phyloP scores from a whole-genome alignment of 73 alveolate species.

The Paramecium biaurelia region DNA sequence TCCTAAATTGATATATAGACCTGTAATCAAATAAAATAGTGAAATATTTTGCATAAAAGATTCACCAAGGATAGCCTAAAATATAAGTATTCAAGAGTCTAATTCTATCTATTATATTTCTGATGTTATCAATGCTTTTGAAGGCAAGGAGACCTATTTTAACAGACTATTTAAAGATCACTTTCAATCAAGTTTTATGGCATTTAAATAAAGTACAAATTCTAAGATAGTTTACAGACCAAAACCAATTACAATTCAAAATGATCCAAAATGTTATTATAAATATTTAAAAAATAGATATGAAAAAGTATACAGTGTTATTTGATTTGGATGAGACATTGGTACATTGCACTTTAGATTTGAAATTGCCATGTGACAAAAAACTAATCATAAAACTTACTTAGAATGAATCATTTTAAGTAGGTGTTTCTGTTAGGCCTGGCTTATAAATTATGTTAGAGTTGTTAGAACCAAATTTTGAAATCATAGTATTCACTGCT shows the following conservation, averaged over 20 bases:
- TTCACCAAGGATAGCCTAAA: not conserved
- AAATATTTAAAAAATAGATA: constrained; percentile 38
- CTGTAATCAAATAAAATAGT: not conserved
- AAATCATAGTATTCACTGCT: constrained; percentile 76
- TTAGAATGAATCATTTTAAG: constrained; percentile 22
- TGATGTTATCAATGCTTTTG: not conserved
- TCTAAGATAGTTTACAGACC: not conserved
- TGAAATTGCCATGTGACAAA: constrained; percentile 5
- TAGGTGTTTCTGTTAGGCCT: constrained; percentile 50
- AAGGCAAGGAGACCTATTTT: constrained; percentile 29
- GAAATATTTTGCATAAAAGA: not conserved
- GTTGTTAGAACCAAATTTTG: constrained; percentile 59
- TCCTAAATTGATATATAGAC: not conserved
- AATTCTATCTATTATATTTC: not conserved
- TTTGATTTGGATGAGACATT: constrained; percentile 62
- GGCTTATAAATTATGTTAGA: constrained; percentile 6
- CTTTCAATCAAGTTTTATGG: not conserved
- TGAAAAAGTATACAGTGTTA: constrained; percentile 52
- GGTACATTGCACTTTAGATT: constrained; percentile 51
- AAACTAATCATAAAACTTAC: not conserved
- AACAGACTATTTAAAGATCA: constrained; percentile 45
- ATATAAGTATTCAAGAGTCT: not conserved
- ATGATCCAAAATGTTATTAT: not conserved
- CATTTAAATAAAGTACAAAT: not conserved
- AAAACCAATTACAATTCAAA: not conserved